These are phyloP conservation scores for Pilatotrama ljubarskyi DNA, from an alignment of 768 basidiomycete genomes.

Conservation along the genomic window DNA sequence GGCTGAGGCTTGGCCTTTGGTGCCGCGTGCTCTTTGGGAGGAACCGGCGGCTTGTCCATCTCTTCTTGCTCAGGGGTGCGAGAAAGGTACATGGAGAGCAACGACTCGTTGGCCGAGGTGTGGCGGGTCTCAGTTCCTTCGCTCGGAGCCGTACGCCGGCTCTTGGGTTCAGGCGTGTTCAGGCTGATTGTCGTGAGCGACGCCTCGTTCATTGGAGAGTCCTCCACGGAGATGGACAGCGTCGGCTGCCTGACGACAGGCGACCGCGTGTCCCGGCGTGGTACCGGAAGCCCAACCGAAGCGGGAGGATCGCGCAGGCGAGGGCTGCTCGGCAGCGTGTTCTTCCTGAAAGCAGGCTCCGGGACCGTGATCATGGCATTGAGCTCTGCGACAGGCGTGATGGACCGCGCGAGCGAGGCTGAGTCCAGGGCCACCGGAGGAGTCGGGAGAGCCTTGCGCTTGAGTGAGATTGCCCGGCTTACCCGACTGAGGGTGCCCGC, in stretches of 20 bases:
- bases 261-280: slow-evolving; percentile 24
- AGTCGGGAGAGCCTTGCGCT: slow-evolving; percentile 11
- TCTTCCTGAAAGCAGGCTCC: slow-evolving; percentile 19
- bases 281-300: slow-evolving; percentile 18
- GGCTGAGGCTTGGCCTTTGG: slow-evolving; percentile 16
- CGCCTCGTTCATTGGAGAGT: slow-evolving; percentile 14
- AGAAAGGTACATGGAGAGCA: slow-evolving; percentile 33
- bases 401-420: slow-evolving; percentile 19
- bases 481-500: slow-evolving; percentile 22
- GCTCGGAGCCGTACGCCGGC: neutral
- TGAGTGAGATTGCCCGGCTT: slow-evolving; percentile 12
- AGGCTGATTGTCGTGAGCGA: slow-evolving; percentile 22
- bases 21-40: slow-evolving; percentile 15
- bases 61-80: slow-evolving; percentile 11
- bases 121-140: slow-evolving; percentile 1
- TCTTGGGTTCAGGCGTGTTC: slow-evolving; percentile 21
- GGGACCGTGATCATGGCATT: slow-evolving; percentile 24
- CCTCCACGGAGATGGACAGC: slow-evolving; percentile 4
- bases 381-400: slow-evolving; percentile 24
- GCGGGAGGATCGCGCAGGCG: neutral
- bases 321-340: slow-evolving; percentile 11
- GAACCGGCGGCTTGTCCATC: slow-evolving; percentile 20
- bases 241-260: slow-evolving; percentile 22
- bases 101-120: slow-evolving; percentile 24
- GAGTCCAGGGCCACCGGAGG: neutral